phyloP scores from a whole-genome alignment of 108 stramenopile genomes.

The Fragilariopsis cylindrus region DNA sequence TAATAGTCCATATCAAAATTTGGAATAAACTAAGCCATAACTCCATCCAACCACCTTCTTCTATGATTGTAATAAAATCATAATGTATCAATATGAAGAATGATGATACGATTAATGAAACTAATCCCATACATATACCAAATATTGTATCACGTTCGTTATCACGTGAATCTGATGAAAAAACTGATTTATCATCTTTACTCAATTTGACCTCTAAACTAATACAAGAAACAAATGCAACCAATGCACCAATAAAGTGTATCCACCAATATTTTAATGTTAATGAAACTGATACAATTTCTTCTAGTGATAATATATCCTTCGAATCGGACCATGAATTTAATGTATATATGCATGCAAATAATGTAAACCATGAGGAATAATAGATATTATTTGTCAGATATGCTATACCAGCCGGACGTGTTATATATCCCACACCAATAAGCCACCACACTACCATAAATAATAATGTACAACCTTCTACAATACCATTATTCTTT shows the following conservation, averaged over 20 bases:
- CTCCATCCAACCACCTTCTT: slow-evolving; percentile 54
- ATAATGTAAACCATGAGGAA: slow-evolving; percentile 49
- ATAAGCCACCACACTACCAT: slow-evolving; percentile 55
- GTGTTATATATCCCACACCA: slow-evolving; percentile 42
- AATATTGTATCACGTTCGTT: slow-evolving; percentile 37
- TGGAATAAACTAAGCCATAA: slow-evolving; percentile 29
- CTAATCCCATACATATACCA: slow-evolving; percentile 50
- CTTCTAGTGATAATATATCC: slow-evolving; percentile 55
- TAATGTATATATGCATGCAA: slow-evolving; percentile 47
- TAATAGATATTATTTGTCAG: slow-evolving; percentile 58
- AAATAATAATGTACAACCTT: slow-evolving; percentile 53
- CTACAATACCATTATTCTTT: slow-evolving; percentile 57
- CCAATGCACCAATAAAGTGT: slow-evolving; percentile 45
- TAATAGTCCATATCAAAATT: slow-evolving; percentile 41
- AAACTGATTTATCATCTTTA: not conserved
- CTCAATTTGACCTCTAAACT: slow-evolving; percentile 8
- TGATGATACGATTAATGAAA: slow-evolving; percentile 35
- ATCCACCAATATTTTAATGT: slow-evolving; percentile 67
- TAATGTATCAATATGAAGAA: slow-evolving; percentile 71
- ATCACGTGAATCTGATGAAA: not conserved
- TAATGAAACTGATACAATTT: slow-evolving; percentile 53
- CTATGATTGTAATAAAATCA: slow-evolving; percentile 47
- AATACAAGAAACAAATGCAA: slow-evolving; percentile 43
- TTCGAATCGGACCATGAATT: slow-evolving; percentile 63
- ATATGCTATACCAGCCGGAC: slow-evolving; percentile 59